Evolutionary conservation across 768 basidiomycete genomes (phyloP), one percentile per base, ranked within the genome.

Genomic region (Lactifluus volemus): DNA sequence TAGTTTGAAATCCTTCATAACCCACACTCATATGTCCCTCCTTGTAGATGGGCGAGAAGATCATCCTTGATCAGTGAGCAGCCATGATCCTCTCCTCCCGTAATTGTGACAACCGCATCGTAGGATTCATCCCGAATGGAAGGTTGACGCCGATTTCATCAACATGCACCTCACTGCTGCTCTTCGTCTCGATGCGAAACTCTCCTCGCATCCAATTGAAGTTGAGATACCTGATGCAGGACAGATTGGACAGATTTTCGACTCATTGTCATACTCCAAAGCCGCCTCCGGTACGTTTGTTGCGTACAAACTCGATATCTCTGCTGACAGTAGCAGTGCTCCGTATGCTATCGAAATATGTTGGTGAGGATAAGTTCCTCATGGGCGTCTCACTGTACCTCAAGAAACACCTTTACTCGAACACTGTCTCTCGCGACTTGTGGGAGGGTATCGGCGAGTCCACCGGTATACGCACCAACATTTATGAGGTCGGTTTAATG

Each of bases 191-290:
- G 96, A 98, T 69, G 81, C 92, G 2, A 90, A 92, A 68, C 74
- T 84, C 9, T 92, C 91, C 21, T 92, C 90, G 11, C 95, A 98
- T 71, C 89, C 96, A 1, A 89, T 98, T 67, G 92, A 98, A 71
- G 91, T 96, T 30, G 85, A 88, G 14, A 92, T 89, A 69, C 88
- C 86, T 0, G 91, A 95, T 70, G 88, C 90, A 8, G 87, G 89
- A 68, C 81, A 86, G 66, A 90, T 64, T 34, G 44, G 48, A n/a
- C 71, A 95, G 84, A 92, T 96, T 61, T 96, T 97, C 69, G 94
- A 96, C 68, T 80, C 83, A 5, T 76, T 97, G 54, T 91, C 88
- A 3, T 96, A 95, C 72, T 84, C 87, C 45, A 95, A 91, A 73
- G 88, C 86, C 55, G 88, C 84, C 14, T 88, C 87, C 30, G 84